Evolutionary conservation across 441 rosid species (phyloP), one percentile per base, ranked within the genome.

Genomic region (Adansonia grandidieri): DNA sequence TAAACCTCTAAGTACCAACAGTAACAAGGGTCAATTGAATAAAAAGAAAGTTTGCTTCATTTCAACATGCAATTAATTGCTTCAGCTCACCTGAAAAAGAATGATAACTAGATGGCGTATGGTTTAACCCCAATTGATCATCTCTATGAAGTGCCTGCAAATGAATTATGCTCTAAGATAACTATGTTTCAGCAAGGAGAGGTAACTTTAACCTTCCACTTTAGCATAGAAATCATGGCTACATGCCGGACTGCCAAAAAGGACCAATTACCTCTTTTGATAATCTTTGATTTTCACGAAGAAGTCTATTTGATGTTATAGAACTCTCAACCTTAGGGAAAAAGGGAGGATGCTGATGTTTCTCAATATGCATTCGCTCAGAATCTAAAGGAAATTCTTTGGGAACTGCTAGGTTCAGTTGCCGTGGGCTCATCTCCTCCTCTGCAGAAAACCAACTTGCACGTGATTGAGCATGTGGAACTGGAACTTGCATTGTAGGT

Each of bases 401-500:
- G 20, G 94, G 53, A 78, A 57, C 84, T 73, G 89, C 62, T 83
- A 88, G 92, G 77, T 86, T 91, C 80, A 88, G 78, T 82, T 87
- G 93, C 78, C 88, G 83, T 45, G 94, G 96, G 85, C 87, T 91
- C 91, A 89, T 89, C 86, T 93, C 98, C 83, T 94, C 98, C 88
- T 94, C 97, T 67, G 75, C 83, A 3, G 95, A 85, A 85, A 87
- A 91, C 98, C 99, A 93, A 73, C 89, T 84, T 71, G 88, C 91
- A 65, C 85, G 90, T 76, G 97, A 82, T 80, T 86, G 93, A 78
- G 66, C 91, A 62, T 37, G 91, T 58, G 97, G 87, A 80, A 85
- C 87, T 67, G 97, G 80, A 81, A 87, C 96, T 85, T 88, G 95
- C 62, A 82, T 79, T 63, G 91, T 82, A 73, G 91, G 82, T 87